Evolutionary conservation across 1,284 basidiomycete species (phyloP), one percentile per base, ranked within the genome.

Genomic region (Sporisorium graminicola): DNA sequence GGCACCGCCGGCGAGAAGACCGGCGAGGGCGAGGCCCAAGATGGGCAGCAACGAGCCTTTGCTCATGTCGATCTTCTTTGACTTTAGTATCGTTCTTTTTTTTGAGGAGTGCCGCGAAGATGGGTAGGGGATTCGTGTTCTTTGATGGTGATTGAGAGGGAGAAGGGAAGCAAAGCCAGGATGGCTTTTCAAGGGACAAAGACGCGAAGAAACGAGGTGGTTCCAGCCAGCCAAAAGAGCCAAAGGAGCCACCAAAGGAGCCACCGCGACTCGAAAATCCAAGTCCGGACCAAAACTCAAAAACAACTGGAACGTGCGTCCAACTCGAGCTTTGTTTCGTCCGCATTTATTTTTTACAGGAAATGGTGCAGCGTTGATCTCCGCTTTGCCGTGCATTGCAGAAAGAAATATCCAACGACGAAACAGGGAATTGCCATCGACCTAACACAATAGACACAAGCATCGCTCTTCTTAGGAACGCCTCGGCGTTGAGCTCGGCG

Each of bases 241-340:
- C 31, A 31, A 31, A n/a, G n/a, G n/a, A n/a, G n/a, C n/a, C n/a
- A n/a, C n/a, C n/a, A n/a, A n/a, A n/a, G n/a, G n/a, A n/a, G 33
- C 33, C 33, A 47, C 46, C 24, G 46, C 46, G 46, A 27, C 44
- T 47, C 16, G 47, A 29, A 31, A 26, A 26, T 46, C 22, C 49
- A 31, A 6, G 7, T 26, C 9, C 29, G 5, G n/a, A 35, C 26
- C 13, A 0, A 9, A 50, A 60, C n/a, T n/a, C n/a, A n/a, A n/a
- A n/a, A n/a, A n/a, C n/a, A 70, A 57, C 53, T 71, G 68, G 68
- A 71, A 71, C 68, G 68, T 71, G 68, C 68, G 55, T 58, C 54
- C 9, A 65, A 31, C 16, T 42, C 62, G 58, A 61, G 60, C 58
- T 71, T 58, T 71, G 68, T 62, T 71, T 71, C 55, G 68, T 56